Conservation (phyloP, 495 filamentous ascomycete genomes). For the Parachaetomium inaequale region DNA sequence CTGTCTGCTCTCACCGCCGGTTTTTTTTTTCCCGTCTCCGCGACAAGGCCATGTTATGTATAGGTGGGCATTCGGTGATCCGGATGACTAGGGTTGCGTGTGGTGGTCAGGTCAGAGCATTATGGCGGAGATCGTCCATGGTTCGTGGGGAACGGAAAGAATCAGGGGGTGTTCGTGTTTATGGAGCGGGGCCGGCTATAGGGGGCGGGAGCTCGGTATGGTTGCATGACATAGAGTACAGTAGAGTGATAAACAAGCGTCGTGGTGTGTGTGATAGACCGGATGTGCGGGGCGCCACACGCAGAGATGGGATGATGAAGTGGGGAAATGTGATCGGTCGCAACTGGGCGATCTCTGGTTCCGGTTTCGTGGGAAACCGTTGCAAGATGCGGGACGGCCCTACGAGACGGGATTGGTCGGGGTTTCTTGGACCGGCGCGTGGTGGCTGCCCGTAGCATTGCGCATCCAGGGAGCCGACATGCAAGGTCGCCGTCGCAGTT, state of each 20-base stretch:
- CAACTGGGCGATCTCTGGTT: constrained; percentile 20
- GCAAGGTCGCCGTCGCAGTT: not conserved
- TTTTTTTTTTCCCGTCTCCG: not conserved
- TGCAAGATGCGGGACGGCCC: constrained; percentile 18
- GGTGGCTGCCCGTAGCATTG: not conserved
- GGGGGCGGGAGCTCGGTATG: not conserved
- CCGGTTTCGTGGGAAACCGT: constrained; percentile 26
- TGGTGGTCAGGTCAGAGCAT: not conserved
- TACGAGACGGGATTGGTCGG: constrained; percentile 12
- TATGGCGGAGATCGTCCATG: not conserved
- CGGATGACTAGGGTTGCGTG: not conserved
- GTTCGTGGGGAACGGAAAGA: constrained; percentile 10
- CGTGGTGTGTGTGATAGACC: constrained; percentile 8
- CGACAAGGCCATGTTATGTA: constrained; percentile 1
- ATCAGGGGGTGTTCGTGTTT: not conserved
- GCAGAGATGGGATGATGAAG: not conserved
- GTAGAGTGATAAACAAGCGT: constrained; percentile 10
- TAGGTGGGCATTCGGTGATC: not conserved
- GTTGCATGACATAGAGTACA: constrained; percentile 11
- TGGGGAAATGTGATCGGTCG: constrained; percentile 15
- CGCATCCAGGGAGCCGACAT: not conserved
- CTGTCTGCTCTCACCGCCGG: not conserved
- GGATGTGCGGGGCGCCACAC: not conserved
- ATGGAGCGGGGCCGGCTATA: not conserved
- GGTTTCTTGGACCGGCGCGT: not conserved